phyloP scores from a whole-genome alignment of 2,329 filamentous ascomycete species.

The Fusarium sp. region DNA sequence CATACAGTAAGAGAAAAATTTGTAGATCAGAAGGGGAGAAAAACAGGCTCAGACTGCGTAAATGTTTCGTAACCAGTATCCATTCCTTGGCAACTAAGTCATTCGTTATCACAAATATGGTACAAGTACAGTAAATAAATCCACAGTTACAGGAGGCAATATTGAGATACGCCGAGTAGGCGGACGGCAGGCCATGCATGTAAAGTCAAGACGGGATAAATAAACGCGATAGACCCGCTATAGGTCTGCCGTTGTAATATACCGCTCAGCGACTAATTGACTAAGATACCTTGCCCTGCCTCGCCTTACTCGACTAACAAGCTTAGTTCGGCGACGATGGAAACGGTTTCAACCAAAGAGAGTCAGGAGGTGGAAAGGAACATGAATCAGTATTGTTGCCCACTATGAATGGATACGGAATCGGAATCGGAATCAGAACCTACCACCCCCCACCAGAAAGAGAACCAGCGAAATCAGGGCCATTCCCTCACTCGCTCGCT shows the following conservation, averaged over 20 bases:
- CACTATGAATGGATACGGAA: not conserved
- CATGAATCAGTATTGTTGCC: conserved; percentile 9
- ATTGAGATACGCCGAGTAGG: not conserved
- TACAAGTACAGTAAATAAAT: not conserved
- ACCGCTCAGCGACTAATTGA: not conserved
- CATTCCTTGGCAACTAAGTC: conserved; percentile 3
- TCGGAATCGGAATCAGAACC: not conserved
- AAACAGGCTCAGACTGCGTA: not conserved
- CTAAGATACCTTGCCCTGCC: not conserved
- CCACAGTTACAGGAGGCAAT: not conserved
- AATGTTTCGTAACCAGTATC: not conserved
- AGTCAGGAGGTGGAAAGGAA: not conserved
- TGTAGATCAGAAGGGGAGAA: not conserved
- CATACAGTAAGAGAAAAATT: not conserved
- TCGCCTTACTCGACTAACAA: not conserved
- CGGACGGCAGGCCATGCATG: not conserved
- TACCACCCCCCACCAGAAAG: not conserved
- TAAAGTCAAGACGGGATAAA: not conserved
- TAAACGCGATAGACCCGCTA: conserved; percentile 4
- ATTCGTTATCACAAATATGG: not conserved
- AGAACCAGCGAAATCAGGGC: not conserved
- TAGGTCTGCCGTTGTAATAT: not conserved
- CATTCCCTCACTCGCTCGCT: not conserved
- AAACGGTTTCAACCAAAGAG: not conserved
- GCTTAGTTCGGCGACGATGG: not conserved